Conservation (phyloP, 2,329 filamentous ascomycete species). For the Graphilbum ipis-grandicollis region DNA sequence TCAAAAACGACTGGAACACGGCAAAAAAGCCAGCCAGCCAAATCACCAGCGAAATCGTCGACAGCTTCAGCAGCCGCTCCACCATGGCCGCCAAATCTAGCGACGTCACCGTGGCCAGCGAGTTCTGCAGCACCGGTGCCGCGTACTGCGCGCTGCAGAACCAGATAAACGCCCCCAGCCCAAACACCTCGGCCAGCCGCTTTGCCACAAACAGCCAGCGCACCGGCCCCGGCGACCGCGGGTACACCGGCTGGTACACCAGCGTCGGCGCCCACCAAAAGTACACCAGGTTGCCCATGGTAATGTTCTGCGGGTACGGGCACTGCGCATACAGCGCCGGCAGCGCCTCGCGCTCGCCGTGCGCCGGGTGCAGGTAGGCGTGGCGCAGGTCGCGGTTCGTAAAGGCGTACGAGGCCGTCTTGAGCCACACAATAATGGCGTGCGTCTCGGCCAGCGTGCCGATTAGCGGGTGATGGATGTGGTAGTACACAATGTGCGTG, state of each 20-base stretch:
- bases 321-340: constrained; percentile 70
- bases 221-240: constrained; percentile 54
- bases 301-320: constrained; percentile 84
- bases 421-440: constrained; percentile 89
- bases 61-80: constrained; percentile 85
- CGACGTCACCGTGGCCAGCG: constrained; percentile 67
- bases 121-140: constrained; percentile 75
- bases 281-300: constrained; percentile 71
- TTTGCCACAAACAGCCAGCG: constrained; percentile 81
- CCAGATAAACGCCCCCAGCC: constrained; percentile 82
- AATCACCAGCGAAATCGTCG: constrained; percentile 85
- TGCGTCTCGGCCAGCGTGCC: constrained; percentile 83
- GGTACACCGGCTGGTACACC: constrained; percentile 93
- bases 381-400: constrained; percentile 92
- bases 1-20: constrained; percentile 82
- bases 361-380: constrained; percentile 63
- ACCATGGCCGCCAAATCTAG: constrained; percentile 68
- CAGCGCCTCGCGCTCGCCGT: constrained; percentile 48
- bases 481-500: constrained; percentile 73
- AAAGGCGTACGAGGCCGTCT: constrained; percentile 88
- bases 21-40: constrained; percentile 98
- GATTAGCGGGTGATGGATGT: constrained; percentile 84
- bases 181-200: constrained; percentile 59
- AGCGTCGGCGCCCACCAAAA: constrained; percentile 98
- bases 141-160: constrained; percentile 89